Conservation (phyloP, 306 rosid species). For the Neltuma alba region DNA sequence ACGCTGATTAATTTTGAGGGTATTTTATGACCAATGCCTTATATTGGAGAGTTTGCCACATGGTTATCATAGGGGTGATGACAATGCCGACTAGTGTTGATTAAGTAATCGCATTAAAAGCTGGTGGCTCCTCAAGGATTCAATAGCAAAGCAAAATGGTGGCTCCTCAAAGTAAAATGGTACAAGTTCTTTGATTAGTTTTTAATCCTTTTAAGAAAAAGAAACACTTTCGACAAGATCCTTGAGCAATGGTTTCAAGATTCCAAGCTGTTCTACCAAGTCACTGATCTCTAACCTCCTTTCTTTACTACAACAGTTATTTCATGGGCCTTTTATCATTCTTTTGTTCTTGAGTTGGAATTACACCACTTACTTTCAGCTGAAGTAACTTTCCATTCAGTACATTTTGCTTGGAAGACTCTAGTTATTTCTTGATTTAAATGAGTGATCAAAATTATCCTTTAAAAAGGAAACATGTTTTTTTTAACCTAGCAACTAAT, state of each 20-base stretch:
- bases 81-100: not conserved
- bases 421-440: conserved; percentile 10
- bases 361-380: not conserved
- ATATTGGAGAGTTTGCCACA: not conserved
- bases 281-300: not conserved
- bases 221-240: not conserved
- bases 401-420: conserved; percentile 27
- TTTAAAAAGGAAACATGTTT: conserved; percentile 32
- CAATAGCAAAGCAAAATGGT: not conserved
- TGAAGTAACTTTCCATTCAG: conserved; percentile 16
- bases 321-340: conserved; percentile 2
- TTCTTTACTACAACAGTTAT: not conserved
- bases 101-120: not conserved
- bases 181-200: not conserved
- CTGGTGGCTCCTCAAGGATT: not conserved
- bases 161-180: too few species aligned
- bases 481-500: conserved; percentile 6
- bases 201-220: not conserved
- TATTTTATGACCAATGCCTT: not conserved
- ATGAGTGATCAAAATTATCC: conserved; percentile 24
- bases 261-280: conserved; percentile 4
- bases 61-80: not conserved
- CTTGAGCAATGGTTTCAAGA: not conserved
- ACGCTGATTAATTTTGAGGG: not conserved
- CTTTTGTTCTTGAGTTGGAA: not conserved